Conservation (phyloP, 2,329 filamentous ascomycete species). For the Microsporum audouinii region DNA sequence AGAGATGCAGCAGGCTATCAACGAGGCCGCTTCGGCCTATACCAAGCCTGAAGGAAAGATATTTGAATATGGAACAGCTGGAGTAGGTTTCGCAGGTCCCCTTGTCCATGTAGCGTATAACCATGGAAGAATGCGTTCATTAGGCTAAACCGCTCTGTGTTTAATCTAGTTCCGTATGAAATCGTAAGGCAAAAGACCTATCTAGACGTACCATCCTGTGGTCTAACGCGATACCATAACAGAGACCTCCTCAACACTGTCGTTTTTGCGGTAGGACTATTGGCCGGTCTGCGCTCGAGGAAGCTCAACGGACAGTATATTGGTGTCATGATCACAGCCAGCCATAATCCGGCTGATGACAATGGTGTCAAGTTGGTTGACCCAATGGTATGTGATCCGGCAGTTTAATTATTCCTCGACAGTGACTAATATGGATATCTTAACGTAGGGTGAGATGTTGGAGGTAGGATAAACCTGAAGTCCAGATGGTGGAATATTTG, state of each 20-base stretch:
- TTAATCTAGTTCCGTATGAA: conserved; percentile 53
- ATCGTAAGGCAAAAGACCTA: conserved; percentile 41
- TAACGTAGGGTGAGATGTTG: conserved; percentile 71
- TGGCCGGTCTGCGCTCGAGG: conserved; percentile 77
- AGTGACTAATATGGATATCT: conserved; percentile 14
- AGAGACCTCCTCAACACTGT: conserved; percentile 79
- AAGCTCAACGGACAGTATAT: conserved; percentile 85
- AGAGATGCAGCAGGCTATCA: conserved; percentile 35
- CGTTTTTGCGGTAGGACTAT: conserved; percentile 80
- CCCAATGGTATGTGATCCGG: conserved; percentile 53
- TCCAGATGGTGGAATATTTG: not conserved
- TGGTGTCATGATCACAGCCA: conserved; percentile 92
- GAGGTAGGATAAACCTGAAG: conserved; percentile 47
- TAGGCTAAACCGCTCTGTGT: conserved; percentile 6
- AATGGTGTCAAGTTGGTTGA: conserved; percentile 95
- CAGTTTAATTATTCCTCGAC: not conserved
- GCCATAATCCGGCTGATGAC: conserved; percentile 79
- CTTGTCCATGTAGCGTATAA: conserved; percentile 14
- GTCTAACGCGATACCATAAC: conserved; percentile 5
- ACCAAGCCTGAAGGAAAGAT: conserved; percentile 39
- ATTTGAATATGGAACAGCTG: conserved; percentile 51
- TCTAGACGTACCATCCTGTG: not conserved
- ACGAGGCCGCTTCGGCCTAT: conserved; percentile 38
- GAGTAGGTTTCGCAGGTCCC: conserved; percentile 38
- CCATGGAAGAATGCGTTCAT: not conserved